Evolutionary conservation across 129 eudicot species (phyloP).

Genomic region (Chrysanthemum seticuspe): DNA sequence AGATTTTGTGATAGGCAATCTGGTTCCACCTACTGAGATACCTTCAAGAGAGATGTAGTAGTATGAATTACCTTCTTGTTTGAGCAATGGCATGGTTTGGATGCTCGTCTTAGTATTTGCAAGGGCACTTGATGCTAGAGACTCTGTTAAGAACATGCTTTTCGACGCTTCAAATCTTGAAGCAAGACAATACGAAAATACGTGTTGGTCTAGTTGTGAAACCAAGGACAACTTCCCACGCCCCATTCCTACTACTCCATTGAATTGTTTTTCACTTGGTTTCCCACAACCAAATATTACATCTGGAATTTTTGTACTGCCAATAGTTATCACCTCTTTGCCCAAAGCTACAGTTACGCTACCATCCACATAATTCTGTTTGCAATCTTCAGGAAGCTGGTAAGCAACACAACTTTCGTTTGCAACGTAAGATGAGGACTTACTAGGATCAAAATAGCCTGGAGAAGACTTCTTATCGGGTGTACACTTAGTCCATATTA

Average conservation of each 20-base stretch:
- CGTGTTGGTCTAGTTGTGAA: constrained; percentile 27
- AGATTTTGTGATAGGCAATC: constrained; percentile 19
- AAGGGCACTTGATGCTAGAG: constrained; percentile 7
- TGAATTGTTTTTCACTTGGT: too few relatives aligned
- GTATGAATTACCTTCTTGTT: constrained; percentile 17
- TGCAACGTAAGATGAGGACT: too few relatives aligned
- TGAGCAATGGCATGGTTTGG: constrained; percentile 28
- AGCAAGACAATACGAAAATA: constrained; percentile 38
- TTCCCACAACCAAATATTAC: too few relatives aligned
- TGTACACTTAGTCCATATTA: constrained; percentile 22
- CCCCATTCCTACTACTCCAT: constrained; percentile 29
- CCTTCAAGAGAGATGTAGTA: constrained; percentile 44
- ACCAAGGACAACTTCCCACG: constrained; percentile 40
- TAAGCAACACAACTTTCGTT: too few relatives aligned
- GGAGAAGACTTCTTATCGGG: too few relatives aligned
- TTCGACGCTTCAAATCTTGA: constrained; percentile 15
- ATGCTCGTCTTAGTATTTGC: constrained; percentile 1
- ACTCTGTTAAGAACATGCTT: constrained; percentile 36
- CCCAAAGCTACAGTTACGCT: too few relatives aligned
- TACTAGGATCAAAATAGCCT: too few relatives aligned
- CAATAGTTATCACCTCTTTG: too few relatives aligned
- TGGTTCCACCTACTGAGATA: constrained; percentile 35
- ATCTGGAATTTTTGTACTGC: too few relatives aligned
- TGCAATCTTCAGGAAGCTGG: too few relatives aligned
- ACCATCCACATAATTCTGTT: too few relatives aligned